Base-by-base conservation (phyloP, 2,329 filamentous ascomycete species). In the Paraphaeosphaeria minitans region DNA sequence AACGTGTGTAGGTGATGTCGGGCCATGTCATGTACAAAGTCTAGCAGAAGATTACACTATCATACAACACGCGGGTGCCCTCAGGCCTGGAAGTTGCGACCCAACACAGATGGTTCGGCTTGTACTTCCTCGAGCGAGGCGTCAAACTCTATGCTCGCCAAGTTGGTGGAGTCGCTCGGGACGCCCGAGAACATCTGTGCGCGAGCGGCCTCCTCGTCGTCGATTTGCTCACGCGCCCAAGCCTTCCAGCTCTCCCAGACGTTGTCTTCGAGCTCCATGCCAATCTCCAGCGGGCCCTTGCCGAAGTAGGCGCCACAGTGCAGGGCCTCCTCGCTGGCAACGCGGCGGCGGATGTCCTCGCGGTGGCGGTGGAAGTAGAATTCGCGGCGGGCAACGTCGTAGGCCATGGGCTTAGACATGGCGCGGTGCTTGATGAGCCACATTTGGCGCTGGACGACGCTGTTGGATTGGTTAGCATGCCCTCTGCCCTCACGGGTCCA, bases 291-390 rank as follows among this genome's bases (percentile, higher is more conserved):
- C 59, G 85, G 84, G 43, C 86, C 83, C 77, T 89, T 90, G 75
- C 92, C 92, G 75, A 98, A 98, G 82, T 92, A 92, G 52, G 93
- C 93, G 54, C 95, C 95, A 6, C 90, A 89, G 69, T 90, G 86
- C 63, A 88, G 82, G 29, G 95, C 94, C 79, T 99, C 95, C 79
- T 99, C 95, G 51, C 87, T 83, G 8, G 94, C 91, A 59, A 99
- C 85, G 67, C 93, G 88, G 66, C 86, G 84, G 79, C 94, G 88
- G 49, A 97, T 85, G 65, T 97, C 93, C 68, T 96, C 88, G 59
- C 87, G 83, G 68, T 96, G 89, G 59, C 95, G 89, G 63, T 94
- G 79, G 47, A 84, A 82, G 80, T 99, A 99, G 79, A 98, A 97
- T 76, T 99, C 94, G 65, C 89, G 89, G 59, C 95, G 90, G 8